A percentile compares a stretch with the other conserved stretches of the same genome.
These are phyloP conservation scores for Astrothelium macrocarpum DNA, from an alignment of 495 filamentous ascomycete genomes.

Conservation along the genomic window DNA sequence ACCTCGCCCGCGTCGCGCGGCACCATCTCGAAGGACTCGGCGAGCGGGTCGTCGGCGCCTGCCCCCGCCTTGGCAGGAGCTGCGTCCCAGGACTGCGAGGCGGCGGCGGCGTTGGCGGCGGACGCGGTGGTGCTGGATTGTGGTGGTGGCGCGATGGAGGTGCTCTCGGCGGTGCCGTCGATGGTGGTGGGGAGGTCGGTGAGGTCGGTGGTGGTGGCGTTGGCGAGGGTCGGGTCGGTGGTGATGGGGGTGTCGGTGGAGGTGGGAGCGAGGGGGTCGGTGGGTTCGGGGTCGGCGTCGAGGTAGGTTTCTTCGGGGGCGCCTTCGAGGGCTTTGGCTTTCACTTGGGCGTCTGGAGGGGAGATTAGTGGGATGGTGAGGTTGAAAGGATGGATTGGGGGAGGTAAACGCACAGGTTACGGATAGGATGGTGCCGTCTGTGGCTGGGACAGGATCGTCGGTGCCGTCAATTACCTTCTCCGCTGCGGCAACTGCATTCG, in stretches of 20 bases:
- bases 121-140: conserved; percentile 44
- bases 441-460: conserved; percentile 58
- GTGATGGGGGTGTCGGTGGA: conserved; percentile 24
- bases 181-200: conserved; percentile 33
- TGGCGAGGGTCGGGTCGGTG: conserved; percentile 66
- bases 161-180: conserved; percentile 32
- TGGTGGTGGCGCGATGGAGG: conserved; percentile 42
- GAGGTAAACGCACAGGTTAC: conserved; percentile 59
- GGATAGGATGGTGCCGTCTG: conserved; percentile 52
- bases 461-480: conserved; percentile 74
- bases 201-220: conserved; percentile 70
- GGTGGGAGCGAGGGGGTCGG: conserved; percentile 35
- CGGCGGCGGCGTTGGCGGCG: conserved; percentile 31
- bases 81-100: conserved; percentile 62
- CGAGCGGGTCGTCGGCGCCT: conserved; percentile 42
- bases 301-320: conserved; percentile 38
- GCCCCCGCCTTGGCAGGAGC: conserved; percentile 35
- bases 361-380: conserved; percentile 20
- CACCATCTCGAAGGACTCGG: conserved; percentile 70
- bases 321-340: conserved; percentile 47
- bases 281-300: conserved; percentile 37
- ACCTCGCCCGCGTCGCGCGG: conserved; percentile 66
- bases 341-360: conserved; percentile 55
- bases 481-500: conserved; percentile 70
- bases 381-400: neutral